A percentile compares a stretch with the other conserved stretches of the same genome.
phyloP scores from a whole-genome alignment of 345 rosid genomes.

The Raphanus sativus region DNA sequence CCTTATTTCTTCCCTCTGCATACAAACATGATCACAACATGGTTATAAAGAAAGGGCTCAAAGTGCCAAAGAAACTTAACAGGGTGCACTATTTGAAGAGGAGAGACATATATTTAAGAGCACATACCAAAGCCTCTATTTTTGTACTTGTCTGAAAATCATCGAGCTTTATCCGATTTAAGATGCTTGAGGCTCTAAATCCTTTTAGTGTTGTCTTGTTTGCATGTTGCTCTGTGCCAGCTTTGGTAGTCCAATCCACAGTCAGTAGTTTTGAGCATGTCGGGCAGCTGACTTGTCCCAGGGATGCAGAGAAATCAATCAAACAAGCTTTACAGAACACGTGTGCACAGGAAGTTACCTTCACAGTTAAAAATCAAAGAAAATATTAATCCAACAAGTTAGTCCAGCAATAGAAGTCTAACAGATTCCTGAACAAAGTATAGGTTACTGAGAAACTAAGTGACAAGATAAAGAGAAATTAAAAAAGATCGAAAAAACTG shows the following conservation, averaged over 20 bases:
- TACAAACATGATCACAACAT: slow-evolving; percentile 24
- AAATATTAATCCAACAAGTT: slow-evolving; percentile 12
- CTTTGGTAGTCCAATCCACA: slow-evolving; percentile 68
- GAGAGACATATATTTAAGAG: slow-evolving; percentile 1
- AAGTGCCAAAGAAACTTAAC: not conserved
- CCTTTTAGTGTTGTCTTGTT: slow-evolving; percentile 68
- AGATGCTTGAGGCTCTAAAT: slow-evolving; percentile 76
- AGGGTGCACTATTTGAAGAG: not conserved
- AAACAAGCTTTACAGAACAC: slow-evolving; percentile 89
- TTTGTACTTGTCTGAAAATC: slow-evolving; percentile 97
- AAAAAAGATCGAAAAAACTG: not conserved
- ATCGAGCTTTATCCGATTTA: slow-evolving; percentile 72
- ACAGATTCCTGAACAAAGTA: not conserved
- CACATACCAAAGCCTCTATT: slow-evolving; percentile 92
- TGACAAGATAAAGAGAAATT: not conserved
- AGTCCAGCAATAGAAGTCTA: slow-evolving; percentile 5
- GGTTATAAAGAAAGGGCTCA: slow-evolving; percentile 1
- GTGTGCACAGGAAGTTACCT: slow-evolving; percentile 84
- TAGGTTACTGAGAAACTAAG: not conserved
- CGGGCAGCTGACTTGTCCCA: slow-evolving; percentile 77
- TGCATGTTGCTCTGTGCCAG: slow-evolving; percentile 47
- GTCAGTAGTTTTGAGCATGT: slow-evolving; percentile 71
- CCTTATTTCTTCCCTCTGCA: slow-evolving; percentile 93
- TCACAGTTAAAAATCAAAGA: slow-evolving; percentile 25
- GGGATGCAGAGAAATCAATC: slow-evolving; percentile 62